Percentiles rank a stretch among this genome's conserved stretches.
Conservation (phyloP, 2,329 filamentous ascomycete species). For the Paraphaeosphaeria sporulosa region DNA sequence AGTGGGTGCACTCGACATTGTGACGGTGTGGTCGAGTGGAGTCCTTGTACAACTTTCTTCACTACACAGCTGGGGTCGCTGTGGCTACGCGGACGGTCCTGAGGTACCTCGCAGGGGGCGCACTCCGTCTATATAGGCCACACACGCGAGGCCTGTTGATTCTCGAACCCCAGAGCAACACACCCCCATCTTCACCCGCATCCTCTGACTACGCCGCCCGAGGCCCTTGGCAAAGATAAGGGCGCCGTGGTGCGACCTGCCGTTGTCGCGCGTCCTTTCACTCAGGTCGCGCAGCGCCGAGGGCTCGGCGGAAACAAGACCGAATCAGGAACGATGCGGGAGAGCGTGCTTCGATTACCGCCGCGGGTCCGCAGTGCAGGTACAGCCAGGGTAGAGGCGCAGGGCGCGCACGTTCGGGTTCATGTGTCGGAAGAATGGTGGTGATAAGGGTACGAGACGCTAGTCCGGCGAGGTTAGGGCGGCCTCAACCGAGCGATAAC, state of each 20-base stretch:
- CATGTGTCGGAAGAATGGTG: not conserved
- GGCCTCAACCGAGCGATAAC: constrained; percentile 5
- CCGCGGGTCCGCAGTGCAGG: not conserved
- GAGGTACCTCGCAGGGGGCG: not conserved
- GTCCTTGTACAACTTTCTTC: not conserved
- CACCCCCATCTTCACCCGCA: constrained; percentile 7
- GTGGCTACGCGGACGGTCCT: not conserved
- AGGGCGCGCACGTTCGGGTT: not conserved
- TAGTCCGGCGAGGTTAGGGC: not conserved
- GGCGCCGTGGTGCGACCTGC: constrained; percentile 1
- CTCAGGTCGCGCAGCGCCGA: not conserved
- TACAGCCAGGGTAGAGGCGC: not conserved
- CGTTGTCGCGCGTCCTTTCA: not conserved
- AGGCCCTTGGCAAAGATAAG: constrained; percentile 14
- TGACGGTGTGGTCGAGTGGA: not conserved
- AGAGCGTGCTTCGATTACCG: not conserved
- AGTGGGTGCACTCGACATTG: constrained; percentile 1
- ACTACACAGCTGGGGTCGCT: not conserved
- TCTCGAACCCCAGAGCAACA: not conserved
- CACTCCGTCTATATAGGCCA: not conserved
- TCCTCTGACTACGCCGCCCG: constrained; percentile 3
- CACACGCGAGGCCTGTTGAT: not conserved
- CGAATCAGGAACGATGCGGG: not conserved
- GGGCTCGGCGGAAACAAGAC: not conserved
- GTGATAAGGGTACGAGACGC: constrained; percentile 4